A percentile compares a stretch with the other conserved stretches of the same genome.
phyloP scores from a whole-genome alignment of 768 basidiomycete genomes.

The Lentinula aciculospora region DNA sequence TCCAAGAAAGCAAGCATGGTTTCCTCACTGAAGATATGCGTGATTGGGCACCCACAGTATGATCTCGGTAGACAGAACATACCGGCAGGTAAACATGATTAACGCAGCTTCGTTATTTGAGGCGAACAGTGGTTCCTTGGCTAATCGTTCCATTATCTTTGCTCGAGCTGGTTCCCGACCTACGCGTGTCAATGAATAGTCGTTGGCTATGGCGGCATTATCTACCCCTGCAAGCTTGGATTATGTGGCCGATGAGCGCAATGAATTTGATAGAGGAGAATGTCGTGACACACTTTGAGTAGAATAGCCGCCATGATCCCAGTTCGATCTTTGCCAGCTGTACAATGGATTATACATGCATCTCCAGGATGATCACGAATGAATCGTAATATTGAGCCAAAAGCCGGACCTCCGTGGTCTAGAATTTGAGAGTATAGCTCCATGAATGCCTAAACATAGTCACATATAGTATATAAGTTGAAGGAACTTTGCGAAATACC shows the following conservation, averaged over 20 bases:
- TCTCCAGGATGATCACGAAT: constrained; percentile 64
- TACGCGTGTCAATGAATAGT: constrained; percentile 74
- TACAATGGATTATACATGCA: constrained; percentile 72
- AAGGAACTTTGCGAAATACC: constrained; percentile 28
- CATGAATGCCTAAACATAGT: constrained; percentile 83
- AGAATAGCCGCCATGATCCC: constrained; percentile 71
- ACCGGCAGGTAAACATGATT: constrained; percentile 84
- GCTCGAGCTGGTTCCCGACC: constrained; percentile 76
- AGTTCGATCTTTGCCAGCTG: constrained; percentile 83
- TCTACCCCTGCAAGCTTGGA: constrained; percentile 67
- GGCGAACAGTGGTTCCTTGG: constrained; percentile 69
- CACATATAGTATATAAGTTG: no score
- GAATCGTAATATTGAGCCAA: constrained; percentile 68
- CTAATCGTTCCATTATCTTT: constrained; percentile 61
- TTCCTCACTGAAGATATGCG: constrained; percentile 45
- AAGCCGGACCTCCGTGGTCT: constrained; percentile 63
- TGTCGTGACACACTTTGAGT: constrained; percentile 45
- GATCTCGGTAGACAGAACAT: constrained; percentile 2
- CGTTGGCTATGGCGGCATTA: constrained; percentile 57
- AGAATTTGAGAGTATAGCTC: constrained; percentile 78
- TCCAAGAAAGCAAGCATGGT: constrained; percentile 72
- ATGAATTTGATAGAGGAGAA: not conserved
- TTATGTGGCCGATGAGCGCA: not conserved
- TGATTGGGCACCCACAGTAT: not conserved
- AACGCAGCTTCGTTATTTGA: constrained; percentile 68